phyloP scores from a whole-genome alignment of 2,329 filamentous ascomycete genomes.

The Aspergillus fructus region DNA sequence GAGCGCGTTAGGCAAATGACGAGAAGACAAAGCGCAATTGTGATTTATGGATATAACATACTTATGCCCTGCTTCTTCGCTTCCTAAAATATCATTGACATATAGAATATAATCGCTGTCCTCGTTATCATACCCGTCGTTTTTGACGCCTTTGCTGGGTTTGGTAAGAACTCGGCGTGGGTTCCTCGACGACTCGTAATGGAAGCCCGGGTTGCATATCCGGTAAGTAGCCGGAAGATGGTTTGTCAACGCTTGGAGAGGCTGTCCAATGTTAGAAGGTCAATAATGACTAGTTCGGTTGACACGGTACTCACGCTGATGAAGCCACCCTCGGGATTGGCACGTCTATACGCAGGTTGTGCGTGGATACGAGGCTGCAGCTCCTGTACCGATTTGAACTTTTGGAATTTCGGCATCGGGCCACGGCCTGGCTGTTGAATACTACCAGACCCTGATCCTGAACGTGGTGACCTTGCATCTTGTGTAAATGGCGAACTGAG shows the following conservation, averaged over 20 bases:
- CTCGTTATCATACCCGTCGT: constrained; percentile 98
- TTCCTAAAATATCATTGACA: constrained; percentile 96
- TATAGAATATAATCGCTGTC: constrained; percentile 99
- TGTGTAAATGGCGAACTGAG: constrained; percentile 66
- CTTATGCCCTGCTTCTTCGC: constrained; percentile 98
- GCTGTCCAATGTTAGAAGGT: constrained; percentile 53
- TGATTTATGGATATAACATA: constrained; percentile 44
- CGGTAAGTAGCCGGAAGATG: constrained; percentile 94
- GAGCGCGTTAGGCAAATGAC: constrained; percentile 11
- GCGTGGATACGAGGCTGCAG: constrained; percentile 78
- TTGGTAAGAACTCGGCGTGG: constrained; percentile 94
- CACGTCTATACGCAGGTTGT: constrained; percentile 87
- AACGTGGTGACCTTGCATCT: constrained; percentile 51
- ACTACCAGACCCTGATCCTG: constrained; percentile 49
- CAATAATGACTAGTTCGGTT: neutral
- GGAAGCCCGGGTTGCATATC: constrained; percentile 97
- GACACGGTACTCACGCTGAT: constrained; percentile 71
- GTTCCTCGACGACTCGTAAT: constrained; percentile 97
- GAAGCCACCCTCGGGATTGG: constrained; percentile 95
- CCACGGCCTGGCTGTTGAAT: constrained; percentile 53
- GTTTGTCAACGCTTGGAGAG: constrained; percentile 89
- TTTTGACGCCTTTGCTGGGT: constrained; percentile 97
- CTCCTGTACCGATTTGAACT: constrained; percentile 70
- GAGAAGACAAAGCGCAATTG: neutral
- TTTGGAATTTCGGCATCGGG: constrained; percentile 84